Conservation (phyloP, 495 filamentous ascomycete species). For the Bryoglossum gracile region DNA sequence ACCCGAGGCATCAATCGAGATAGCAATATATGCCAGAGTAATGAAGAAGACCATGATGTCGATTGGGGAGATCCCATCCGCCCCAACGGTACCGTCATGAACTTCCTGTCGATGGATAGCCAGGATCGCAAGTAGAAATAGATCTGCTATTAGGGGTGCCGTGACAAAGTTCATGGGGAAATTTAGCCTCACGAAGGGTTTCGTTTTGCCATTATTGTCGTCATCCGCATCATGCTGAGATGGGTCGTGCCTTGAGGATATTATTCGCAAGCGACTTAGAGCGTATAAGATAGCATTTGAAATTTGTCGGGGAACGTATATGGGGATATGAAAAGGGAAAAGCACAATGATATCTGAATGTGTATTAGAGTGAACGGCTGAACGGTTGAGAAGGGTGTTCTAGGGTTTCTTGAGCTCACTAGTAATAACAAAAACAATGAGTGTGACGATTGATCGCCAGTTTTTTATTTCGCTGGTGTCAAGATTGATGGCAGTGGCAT, state of each 20-base stretch:
- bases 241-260: slow-evolving; percentile 33
- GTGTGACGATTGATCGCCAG: slow-evolving; percentile 57
- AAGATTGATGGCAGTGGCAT: slow-evolving; percentile 28
- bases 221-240: slow-evolving; percentile 10
- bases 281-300: slow-evolving; percentile 33
- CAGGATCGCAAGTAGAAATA: slow-evolving; percentile 55
- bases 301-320: slow-evolving; percentile 44
- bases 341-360: slow-evolving; percentile 57
- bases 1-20: slow-evolving; percentile 64
- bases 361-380: too few relatives aligned
- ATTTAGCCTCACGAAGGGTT: slow-evolving; percentile 35
- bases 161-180: slow-evolving; percentile 63
- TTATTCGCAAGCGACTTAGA: slow-evolving; percentile 41
- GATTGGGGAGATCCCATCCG: slow-evolving; percentile 51
- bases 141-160: slow-evolving; percentile 54
- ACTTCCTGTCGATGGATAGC: slow-evolving; percentile 57
- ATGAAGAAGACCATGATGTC: slow-evolving; percentile 65
- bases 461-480: slow-evolving; percentile 45
- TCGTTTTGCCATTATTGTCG: slow-evolving; percentile 20
- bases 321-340: slow-evolving; percentile 54
- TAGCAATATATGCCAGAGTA: slow-evolving; percentile 65
- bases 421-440: slow-evolving; percentile 55
- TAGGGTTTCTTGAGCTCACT: slow-evolving; percentile 41
- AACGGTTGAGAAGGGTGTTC: too few relatives aligned
- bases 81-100: slow-evolving; percentile 52